These are phyloP conservation scores for Colletotrichum sp. DNA, from an alignment of 2,329 filamentous ascomycete genomes.

Conservation along the genomic window DNA sequence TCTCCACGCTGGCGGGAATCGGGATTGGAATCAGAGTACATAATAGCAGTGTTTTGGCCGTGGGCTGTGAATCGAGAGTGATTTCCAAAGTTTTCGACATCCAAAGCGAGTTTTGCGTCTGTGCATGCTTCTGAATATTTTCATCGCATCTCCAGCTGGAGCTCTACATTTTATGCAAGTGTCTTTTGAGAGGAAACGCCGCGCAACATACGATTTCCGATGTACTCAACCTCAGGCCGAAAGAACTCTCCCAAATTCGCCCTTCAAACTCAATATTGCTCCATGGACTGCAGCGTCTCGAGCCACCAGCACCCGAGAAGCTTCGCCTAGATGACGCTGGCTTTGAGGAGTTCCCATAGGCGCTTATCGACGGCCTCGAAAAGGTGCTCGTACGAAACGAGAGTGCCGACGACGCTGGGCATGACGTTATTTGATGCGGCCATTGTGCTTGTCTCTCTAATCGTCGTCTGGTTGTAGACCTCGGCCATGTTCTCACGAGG, in stretches of 20 bases:
- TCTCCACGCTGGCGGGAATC: constrained; percentile 6
- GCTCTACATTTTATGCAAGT: not conserved
- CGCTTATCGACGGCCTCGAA: constrained; percentile 42
- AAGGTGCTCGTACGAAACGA: constrained; percentile 49
- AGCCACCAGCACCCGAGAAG: constrained; percentile 52
- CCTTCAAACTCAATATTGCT: not conserved
- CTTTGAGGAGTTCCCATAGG: constrained; percentile 44
- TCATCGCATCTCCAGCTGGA: not conserved
- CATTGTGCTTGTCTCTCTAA: not conserved
- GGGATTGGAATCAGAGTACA: not conserved
- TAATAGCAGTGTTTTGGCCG: not conserved
- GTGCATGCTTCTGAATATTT: not conserved
- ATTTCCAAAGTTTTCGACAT: not conserved
- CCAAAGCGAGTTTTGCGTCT: not conserved
- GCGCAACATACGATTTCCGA: not conserved
- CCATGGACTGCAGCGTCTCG: constrained; percentile 27
- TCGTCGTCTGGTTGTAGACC: too few relatives aligned
- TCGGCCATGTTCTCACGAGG: not conserved
- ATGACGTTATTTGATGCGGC: constrained; percentile 45
- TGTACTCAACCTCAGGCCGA: not conserved
- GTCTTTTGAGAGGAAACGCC: not conserved
- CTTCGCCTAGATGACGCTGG: constrained; percentile 41
- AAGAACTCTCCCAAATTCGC: rapidly evolving
- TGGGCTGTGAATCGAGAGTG: not conserved
- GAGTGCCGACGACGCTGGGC: constrained; percentile 57